Percentiles rank a stretch among this genome's conserved stretches.
Conservation (phyloP, 176 grass and related monocot species). For the Avena eriantha region DNA sequence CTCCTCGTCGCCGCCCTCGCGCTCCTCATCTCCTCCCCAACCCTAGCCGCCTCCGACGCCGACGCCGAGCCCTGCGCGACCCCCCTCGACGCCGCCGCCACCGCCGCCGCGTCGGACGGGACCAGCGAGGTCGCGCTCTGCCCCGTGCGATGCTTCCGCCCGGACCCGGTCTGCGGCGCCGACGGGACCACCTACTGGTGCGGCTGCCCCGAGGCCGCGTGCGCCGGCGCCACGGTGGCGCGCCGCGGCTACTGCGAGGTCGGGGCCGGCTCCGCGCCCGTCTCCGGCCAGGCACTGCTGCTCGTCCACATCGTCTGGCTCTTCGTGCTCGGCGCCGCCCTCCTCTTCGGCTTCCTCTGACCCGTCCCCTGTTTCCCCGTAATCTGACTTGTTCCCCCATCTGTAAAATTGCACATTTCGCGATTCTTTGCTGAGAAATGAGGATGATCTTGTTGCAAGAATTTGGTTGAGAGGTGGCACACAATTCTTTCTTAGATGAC, state of each 20-base stretch:
- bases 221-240: conserved; percentile 70
- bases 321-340: conserved; percentile 80
- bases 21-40: conserved; percentile 50
- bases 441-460: not conserved
- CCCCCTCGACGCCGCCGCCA: conserved; percentile 48
- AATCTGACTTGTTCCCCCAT: not conserved
- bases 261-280: conserved; percentile 61
- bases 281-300: conserved; percentile 82
- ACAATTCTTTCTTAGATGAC: conserved; percentile 44
- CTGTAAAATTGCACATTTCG: not conserved
- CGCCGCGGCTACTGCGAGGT: conserved; percentile 83
- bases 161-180: conserved; percentile 83
- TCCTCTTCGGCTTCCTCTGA: conserved; percentile 90
- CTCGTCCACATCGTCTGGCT: conserved; percentile 96
- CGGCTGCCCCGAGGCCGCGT: conserved; percentile 80
- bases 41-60: conserved; percentile 49
- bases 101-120: conserved; percentile 39
- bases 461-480: conserved; percentile 33
- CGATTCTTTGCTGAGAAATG: not conserved
- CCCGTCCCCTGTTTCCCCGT: not conserved
- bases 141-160: conserved; percentile 79
- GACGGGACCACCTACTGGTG: conserved; percentile 90
- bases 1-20: conserved; percentile 40
- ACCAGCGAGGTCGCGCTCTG: conserved; percentile 41
- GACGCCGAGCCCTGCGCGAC: conserved; percentile 1